These are phyloP conservation scores for Aureobasidium sp. DNA, from an alignment of 2,329 filamentous ascomycete genomes.

Conservation along the genomic window DNA sequence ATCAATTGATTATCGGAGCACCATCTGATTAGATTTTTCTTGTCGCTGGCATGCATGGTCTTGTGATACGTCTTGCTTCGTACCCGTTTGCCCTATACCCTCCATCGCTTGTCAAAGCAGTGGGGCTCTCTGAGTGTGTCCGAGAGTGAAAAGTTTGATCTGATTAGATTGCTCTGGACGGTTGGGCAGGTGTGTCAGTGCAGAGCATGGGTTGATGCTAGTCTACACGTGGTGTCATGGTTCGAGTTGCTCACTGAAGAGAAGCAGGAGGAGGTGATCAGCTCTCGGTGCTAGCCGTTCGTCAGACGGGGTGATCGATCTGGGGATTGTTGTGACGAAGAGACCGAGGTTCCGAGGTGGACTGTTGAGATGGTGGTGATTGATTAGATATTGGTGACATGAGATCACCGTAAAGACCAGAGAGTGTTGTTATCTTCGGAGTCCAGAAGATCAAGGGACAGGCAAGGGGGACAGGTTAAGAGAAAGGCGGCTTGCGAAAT, in stretches of 20 bases:
- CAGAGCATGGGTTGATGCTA: not conserved
- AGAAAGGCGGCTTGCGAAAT: not conserved
- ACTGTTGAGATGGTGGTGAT: not conserved
- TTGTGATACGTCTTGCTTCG: not conserved
- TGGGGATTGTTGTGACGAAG: not conserved
- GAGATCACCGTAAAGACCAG: not conserved
- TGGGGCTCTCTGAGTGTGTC: not conserved
- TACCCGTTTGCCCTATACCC: not conserved
- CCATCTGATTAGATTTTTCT: conserved; percentile 8
- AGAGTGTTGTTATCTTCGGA: not conserved
- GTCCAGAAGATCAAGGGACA: not conserved
- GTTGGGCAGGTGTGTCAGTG: not conserved
- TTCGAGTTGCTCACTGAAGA: too few relatives aligned
- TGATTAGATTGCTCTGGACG: not conserved
- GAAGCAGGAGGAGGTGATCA: too few relatives aligned
- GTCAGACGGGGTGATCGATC: not conserved
- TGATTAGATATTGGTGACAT: not conserved
- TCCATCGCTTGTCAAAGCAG: too few relatives aligned
- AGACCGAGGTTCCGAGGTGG: not conserved
- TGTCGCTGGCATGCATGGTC: not conserved
- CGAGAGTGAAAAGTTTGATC: not conserved
- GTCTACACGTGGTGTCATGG: not conserved
- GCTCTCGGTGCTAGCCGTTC: not conserved
- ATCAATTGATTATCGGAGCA: not conserved
- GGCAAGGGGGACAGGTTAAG: not conserved